Percentiles rank a stretch among this genome's conserved stretches.
Evolutionary conservation across 306 rosid species (phyloP).

Genomic region (Rosa rugosa): DNA sequence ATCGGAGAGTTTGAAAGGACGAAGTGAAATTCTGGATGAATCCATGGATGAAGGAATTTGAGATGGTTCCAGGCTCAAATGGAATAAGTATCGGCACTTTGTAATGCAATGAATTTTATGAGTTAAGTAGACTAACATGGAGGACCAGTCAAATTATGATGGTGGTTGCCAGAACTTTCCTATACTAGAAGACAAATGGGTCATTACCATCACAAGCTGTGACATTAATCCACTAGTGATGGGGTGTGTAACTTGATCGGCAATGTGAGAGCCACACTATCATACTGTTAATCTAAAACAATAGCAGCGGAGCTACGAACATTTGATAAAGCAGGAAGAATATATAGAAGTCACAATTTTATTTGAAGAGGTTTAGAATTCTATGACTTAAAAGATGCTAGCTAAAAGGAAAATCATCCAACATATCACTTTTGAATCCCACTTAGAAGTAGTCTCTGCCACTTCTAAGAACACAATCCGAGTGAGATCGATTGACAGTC

Average conservation of each 20-base stretch:
- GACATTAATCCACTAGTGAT: not conserved
- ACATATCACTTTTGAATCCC: too few relatives aligned
- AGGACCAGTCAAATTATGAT: slow-evolving; percentile 7
- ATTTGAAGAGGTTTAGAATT: too few relatives aligned
- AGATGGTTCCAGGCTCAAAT: not conserved
- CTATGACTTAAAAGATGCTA: too few relatives aligned
- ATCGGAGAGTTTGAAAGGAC: slow-evolving; percentile 34
- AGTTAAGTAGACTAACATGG: not conserved
- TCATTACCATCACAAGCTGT: not conserved
- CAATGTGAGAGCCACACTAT: too few relatives aligned
- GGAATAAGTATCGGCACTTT: not conserved
- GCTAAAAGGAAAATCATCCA: too few relatives aligned
- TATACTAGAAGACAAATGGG: not conserved
- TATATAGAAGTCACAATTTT: not conserved
- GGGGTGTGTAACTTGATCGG: too few relatives aligned
- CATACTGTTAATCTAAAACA: too few relatives aligned
- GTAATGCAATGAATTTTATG: not conserved
- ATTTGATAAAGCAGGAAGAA: not conserved
- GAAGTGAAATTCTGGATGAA: slow-evolving; percentile 31
- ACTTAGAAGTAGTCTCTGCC: too few relatives aligned
- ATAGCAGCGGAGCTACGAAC: not conserved
- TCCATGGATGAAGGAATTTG: slow-evolving; percentile 2
- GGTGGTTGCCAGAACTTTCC: not conserved
- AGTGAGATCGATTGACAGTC: not conserved
- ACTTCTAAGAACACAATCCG: too few relatives aligned